Evolutionary conservation across 805 yeast genomes (phyloP), one percentile per base, ranked within the genome.

Genomic region (Metschnikowia peoriensis): DNA sequence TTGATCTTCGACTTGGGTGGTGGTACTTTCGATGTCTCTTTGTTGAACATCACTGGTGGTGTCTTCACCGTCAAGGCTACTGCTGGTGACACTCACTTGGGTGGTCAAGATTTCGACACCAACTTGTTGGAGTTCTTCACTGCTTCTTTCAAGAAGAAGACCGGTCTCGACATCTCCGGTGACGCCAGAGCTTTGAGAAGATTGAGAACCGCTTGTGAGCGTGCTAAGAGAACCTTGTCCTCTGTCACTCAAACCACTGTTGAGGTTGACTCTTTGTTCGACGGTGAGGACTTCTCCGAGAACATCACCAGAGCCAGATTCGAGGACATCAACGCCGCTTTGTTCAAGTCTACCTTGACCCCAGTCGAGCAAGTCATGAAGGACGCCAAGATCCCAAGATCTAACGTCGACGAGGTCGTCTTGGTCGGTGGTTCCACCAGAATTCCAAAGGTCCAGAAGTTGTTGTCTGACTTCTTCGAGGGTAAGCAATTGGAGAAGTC

Each of bases 341-440:
- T 92, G 65, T 93, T 93, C 83, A 90, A 89, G 80, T 89, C 89
- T 73, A 93, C 99, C 50, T 79, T 93, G 71, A 92, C 89, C 70
- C 97, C 98, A 50, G 98, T 93, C 61, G 96, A 90, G 76, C 93
- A 88, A 76, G 98, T 93, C 46, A 81, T 93, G 71, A 88, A 88
- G 75, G 99, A 94, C 74, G 85, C 97, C 49, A 93, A 92, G 71
- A 81, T 92, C 59, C 85, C 85, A 73, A 88, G 88, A 77, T 77
- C 85, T 59, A 96, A 89, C 64, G 83, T 93, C 65, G 90, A 93
- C 72, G 99, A 93, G 68, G 91, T 93, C 69, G 98, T 93, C 43
- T 80, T 93, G 49, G 99, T 93, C 68, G 99, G 99, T 81, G 99
- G 99, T 76, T 93, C 99, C 40, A 94, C 99, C 51, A 89, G 98